Conservation (phyloP, 2,329 filamentous ascomycete species). For the Keithomyces neogunnii region DNA sequence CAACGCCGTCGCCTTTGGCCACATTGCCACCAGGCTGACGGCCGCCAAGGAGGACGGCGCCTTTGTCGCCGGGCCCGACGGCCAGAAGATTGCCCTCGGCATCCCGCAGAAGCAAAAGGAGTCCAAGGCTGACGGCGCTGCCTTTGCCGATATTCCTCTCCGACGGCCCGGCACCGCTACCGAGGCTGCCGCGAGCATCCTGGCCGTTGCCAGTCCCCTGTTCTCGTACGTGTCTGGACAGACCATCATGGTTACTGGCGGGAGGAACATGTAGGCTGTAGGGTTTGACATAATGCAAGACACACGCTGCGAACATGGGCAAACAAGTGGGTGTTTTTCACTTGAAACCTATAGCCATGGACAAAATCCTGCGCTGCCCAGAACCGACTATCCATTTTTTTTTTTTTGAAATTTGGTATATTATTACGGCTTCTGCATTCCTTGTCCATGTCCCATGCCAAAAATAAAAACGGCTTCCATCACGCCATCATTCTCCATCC, state of each 20-base stretch:
- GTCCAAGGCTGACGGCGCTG: constrained; percentile 13
- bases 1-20: constrained; percentile 79
- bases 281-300: neutral
- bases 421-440: neutral
- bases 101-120: constrained; percentile 56
- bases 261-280: constrained; percentile 48
- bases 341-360: too few relatives aligned
- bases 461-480: neutral
- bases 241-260: constrained; percentile 80
- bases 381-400: too few relatives aligned
- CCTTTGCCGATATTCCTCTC: constrained; percentile 66
- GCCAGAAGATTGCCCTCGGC: constrained; percentile 65
- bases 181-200: constrained; percentile 69
- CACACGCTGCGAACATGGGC: too few relatives aligned
- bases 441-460: neutral
- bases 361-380: too few relatives aligned
- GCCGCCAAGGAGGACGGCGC: constrained; percentile 78
- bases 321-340: too few relatives aligned
- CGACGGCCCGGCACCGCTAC: constrained; percentile 67
- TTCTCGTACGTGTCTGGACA: constrained; percentile 82
- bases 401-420: too few relatives aligned
- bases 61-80: constrained; percentile 67
- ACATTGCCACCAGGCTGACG: constrained; percentile 72
- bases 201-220: constrained; percentile 73
- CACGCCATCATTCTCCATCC: neutral